Conservation (phyloP, 306 rosid species). For the Arachis stenosperma region DNA sequence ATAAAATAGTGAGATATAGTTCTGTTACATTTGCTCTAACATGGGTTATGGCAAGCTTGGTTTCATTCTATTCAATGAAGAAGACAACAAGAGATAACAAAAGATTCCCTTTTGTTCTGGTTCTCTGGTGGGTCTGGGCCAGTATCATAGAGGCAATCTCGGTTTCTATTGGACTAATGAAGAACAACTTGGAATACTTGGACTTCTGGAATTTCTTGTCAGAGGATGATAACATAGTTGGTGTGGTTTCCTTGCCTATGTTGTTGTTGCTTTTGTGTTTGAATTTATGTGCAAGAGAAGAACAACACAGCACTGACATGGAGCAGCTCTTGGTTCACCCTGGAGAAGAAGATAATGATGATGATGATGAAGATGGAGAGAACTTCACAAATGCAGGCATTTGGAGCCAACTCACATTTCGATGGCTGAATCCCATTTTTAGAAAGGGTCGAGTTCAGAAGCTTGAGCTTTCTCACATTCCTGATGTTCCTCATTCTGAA, state of each 20-base stretch:
- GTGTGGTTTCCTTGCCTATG: constrained; percentile 59
- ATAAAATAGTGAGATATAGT: constrained; percentile 32
- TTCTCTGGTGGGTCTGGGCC: constrained; percentile 72
- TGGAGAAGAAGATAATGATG: background rate
- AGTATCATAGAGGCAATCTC: constrained; percentile 37
- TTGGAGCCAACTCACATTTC: constrained; percentile 76
- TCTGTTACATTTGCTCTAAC: constrained; percentile 49
- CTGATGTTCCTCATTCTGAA: constrained; percentile 72
- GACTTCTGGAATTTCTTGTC: constrained; percentile 52
- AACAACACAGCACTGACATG: constrained; percentile 32
- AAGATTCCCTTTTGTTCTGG: constrained; percentile 63
- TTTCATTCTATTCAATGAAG: constrained; percentile 49
- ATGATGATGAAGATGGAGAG: constrained; percentile 38
- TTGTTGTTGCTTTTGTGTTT: constrained; percentile 49
- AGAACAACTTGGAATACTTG: constrained; percentile 34
- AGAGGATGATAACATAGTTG: constrained; percentile 53
- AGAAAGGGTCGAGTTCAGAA: constrained; percentile 61
- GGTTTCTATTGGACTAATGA: constrained; percentile 40
- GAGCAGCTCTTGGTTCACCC: constrained; percentile 52
- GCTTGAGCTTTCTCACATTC: constrained; percentile 69
- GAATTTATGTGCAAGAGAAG: constrained; percentile 46
- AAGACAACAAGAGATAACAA: constrained; percentile 28
- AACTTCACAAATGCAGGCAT: constrained; percentile 51
- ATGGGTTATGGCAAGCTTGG: constrained; percentile 65
- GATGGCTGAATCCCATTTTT: constrained; percentile 84